phyloP scores from a whole-genome alignment of 768 basidiomycete species.

The Suillus luteus region DNA sequence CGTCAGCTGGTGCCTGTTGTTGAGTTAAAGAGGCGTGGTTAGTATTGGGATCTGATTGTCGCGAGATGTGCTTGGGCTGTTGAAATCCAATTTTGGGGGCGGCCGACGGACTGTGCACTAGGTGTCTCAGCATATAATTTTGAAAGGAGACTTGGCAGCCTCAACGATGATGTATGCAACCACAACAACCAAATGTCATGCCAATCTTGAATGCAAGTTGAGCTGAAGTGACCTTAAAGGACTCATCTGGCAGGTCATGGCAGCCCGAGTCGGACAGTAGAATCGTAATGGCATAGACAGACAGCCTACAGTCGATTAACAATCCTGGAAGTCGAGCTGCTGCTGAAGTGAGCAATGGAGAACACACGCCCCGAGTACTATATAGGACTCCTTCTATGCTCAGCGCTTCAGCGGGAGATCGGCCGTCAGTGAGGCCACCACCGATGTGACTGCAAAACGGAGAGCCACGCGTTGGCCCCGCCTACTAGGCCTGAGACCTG shows the following conservation, averaged over 20 bases:
- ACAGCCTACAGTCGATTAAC: not conserved
- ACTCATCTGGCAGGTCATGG: not conserved
- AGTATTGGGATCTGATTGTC: not conserved
- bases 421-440: not conserved
- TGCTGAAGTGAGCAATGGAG: not conserved
- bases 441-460: not conserved
- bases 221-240: not conserved
- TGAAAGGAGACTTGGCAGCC: not conserved
- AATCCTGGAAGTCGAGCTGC: not conserved
- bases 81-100: not conserved
- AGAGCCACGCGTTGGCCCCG: not conserved
- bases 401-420: not conserved
- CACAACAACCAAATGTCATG: not conserved
- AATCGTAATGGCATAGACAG: not conserved
- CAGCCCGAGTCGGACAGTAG: not conserved
- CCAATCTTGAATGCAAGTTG: not conserved
- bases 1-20: not conserved
- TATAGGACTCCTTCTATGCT: not conserved
- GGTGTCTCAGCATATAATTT: not conserved
- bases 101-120: not conserved
- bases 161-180: not conserved
- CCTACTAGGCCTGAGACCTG: not conserved
- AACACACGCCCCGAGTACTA: not conserved
- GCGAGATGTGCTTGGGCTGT: not conserved
- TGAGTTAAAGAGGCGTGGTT: not conserved